phyloP scores from a whole-genome alignment of 2,329 filamentous ascomycete genomes.

The Claviceps purpurea region DNA sequence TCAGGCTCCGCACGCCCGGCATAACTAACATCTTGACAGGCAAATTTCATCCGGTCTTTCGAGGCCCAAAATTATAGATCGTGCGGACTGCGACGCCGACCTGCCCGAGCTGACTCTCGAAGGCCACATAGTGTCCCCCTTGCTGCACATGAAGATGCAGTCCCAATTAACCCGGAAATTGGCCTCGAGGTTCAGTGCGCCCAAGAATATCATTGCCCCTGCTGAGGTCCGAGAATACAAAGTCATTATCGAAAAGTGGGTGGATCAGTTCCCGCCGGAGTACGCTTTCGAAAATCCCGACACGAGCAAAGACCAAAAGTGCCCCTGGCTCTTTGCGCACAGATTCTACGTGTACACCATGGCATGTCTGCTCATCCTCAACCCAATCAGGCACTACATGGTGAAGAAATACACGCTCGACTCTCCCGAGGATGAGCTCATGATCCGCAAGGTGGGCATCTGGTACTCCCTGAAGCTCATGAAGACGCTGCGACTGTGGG shows the following conservation, averaged over 20 bases:
- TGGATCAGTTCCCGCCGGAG: slow-evolving; percentile 25
- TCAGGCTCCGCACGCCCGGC: no score
- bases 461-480: slow-evolving; percentile 29
- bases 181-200: slow-evolving; percentile 13
- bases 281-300: slow-evolving; percentile 27
- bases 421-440: slow-evolving; percentile 17
- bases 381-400: slow-evolving; percentile 33
- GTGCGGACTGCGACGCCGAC: slow-evolving; percentile 13
- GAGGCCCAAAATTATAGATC: slow-evolving; percentile 18
- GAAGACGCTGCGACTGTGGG: slow-evolving; percentile 24
- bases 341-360: slow-evolving; percentile 31
- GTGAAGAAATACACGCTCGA: slow-evolving; percentile 19
- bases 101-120: slow-evolving; percentile 18
- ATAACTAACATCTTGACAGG: slow-evolving; percentile 9
- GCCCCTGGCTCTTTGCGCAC: slow-evolving; percentile 30
- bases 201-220: slow-evolving; percentile 14
- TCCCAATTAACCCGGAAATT: slow-evolving; percentile 13
- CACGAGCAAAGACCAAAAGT: slow-evolving; percentile 22
- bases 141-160: slow-evolving; percentile 19
- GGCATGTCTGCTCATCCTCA: slow-evolving; percentile 31
- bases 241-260: slow-evolving; percentile 25
- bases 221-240: slow-evolving; percentile 16
- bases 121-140: slow-evolving; percentile 13
- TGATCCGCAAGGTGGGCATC: slow-evolving; percentile 25
- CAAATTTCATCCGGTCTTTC: slow-evolving; percentile 21